Conservation (phyloP, 1,284 basidiomycete genomes). For the Exobasidium rhododendri region DNA sequence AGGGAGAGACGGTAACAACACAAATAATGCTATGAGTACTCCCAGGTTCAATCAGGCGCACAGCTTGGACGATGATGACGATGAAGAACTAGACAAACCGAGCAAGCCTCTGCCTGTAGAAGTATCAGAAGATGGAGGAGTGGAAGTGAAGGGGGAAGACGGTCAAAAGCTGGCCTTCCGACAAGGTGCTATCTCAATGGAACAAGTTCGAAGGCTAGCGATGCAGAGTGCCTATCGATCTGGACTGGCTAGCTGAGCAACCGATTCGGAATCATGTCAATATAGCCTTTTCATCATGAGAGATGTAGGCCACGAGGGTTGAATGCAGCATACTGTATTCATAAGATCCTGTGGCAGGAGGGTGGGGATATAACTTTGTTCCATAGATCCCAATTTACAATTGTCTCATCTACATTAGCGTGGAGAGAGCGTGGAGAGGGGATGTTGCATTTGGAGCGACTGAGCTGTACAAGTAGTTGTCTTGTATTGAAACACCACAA, state of each 20-base stretch:
- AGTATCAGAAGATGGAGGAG: slow-evolving; percentile 32
- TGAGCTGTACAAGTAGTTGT: too few species aligned
- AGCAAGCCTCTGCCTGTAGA: slow-evolving; percentile 25
- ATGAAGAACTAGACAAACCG: slow-evolving; percentile 21
- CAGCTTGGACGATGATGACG: slow-evolving; percentile 34
- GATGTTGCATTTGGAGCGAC: too few species aligned
- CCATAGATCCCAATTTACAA: too few species aligned
- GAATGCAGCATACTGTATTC: too few species aligned
- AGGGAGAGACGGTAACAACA: background rate
- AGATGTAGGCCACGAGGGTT: too few species aligned
- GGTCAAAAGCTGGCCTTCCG: slow-evolving; percentile 44
- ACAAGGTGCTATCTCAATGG: slow-evolving; percentile 49
- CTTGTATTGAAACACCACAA: too few species aligned
- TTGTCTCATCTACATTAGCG: too few species aligned
- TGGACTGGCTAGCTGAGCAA: slow-evolving; percentile 41
- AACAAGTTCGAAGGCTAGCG: slow-evolving; percentile 41
- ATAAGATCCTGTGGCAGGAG: too few species aligned
- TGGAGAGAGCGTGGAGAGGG: too few species aligned
- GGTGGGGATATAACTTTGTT: too few species aligned
- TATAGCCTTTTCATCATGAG: too few species aligned
- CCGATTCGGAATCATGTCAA: too few species aligned
- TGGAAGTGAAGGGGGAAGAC: slow-evolving; percentile 48
- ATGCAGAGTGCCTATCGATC: slow-evolving; percentile 40
- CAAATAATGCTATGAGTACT: background rate
- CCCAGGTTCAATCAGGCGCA: background rate